Evolutionary conservation across 2,329 filamentous ascomycete genomes (phyloP), one percentile per base, ranked within the genome.

Genomic region (Aspergillus puulaauensis): DNA sequence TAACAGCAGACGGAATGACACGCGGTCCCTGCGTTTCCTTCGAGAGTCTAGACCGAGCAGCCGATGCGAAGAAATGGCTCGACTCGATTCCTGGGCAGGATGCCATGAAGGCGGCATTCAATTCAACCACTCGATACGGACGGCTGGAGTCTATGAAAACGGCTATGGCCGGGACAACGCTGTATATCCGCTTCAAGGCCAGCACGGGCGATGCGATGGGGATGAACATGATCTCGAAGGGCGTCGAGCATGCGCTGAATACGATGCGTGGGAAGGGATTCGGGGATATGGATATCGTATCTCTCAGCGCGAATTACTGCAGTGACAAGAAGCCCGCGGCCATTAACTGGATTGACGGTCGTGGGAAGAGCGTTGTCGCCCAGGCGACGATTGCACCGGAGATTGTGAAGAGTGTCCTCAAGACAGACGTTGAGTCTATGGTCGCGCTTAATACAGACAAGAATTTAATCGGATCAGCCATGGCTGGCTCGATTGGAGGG

Each of bases 201-300:
- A 98, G 93, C 1, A 99, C 95, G 6, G 95, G 95, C 67, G 95
- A 99, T 72, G 95, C 95, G 58, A 99, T 99, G 95, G 95, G 95
- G 62, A 99, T 99, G 95, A 99, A 99, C 83, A 99, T 99, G 95
- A 99, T 99, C 63, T 97, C 93, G 64, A 99, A 99, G 83, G 95
- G 95, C 72, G 93, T 97, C 39, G 95, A 99, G 79, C 89, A 97
- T 73, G 93, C 95, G 3, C 84, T 99, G 12, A 83, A 84, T 53
- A 86, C 96, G 66, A 99, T 99, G 95, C 81, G 85, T 11, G 89
- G 80, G 41, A 92, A 97, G 65, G 93, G 93, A 39, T 99, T 99
- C 70, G 90, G 95, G 3, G 95, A 99, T 71, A 99, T 99, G 95
- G 80, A 86, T 41, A 96, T 96, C 65, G 87, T 99, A 61, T 92